Evolutionary conservation across 768 basidiomycete genomes (phyloP).

Genomic region (Pholiota molesta): DNA sequence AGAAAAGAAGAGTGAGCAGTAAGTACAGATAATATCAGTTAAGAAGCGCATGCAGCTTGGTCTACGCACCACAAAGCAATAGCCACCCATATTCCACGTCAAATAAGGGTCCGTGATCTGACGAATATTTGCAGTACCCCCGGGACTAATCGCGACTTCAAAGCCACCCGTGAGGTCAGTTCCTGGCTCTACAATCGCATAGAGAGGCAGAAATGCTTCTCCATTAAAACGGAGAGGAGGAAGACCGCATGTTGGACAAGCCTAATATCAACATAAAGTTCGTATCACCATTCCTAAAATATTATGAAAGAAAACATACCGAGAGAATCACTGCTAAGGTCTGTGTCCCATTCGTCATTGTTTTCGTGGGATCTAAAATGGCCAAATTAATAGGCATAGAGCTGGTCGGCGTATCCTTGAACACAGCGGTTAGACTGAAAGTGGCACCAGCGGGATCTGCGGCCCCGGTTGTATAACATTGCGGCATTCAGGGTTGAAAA

Average conservation of each 20-base stretch:
- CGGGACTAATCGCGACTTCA: background rate
- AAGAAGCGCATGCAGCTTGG: no score
- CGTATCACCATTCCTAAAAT: background rate
- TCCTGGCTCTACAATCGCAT: background rate
- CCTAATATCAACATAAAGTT: background rate
- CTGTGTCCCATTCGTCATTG: background rate
- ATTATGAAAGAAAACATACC: background rate
- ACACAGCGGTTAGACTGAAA: conserved; percentile 7
- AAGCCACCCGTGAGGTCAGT: background rate
- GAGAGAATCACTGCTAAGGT: background rate
- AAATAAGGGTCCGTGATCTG: background rate
- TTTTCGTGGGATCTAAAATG: background rate
- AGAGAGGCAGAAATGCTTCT: background rate
- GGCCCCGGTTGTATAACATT: background rate
- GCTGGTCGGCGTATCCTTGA: conserved; percentile 7
- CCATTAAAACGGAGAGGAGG: background rate
- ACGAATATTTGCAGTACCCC: background rate
- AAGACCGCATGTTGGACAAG: background rate
- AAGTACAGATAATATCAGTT: background rate
- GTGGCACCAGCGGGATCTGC: background rate
- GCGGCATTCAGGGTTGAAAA: background rate
- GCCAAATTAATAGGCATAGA: conserved; percentile 10
- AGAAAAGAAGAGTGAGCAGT: background rate
- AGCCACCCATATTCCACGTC: conserved; percentile 3
- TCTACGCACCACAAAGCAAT: conserved; percentile 1